These are phyloP conservation scores for Blastobotrys malaysiensis DNA, from an alignment of 1,139 yeast species.

Conservation along the genomic window DNA sequence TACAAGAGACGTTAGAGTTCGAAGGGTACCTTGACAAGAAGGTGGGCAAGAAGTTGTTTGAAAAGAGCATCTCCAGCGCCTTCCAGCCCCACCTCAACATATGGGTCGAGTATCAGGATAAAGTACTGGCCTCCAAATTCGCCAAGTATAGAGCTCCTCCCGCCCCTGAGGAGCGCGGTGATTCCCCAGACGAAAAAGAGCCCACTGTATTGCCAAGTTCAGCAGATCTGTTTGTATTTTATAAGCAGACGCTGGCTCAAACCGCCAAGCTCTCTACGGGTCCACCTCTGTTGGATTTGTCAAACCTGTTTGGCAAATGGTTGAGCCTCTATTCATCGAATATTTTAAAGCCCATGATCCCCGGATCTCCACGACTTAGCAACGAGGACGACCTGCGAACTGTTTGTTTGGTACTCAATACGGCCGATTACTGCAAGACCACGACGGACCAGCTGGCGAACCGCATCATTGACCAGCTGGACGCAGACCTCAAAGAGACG, in stretches of 20 bases:
- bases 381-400: conserved; percentile 58
- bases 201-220: conserved; percentile 74
- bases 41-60: conserved; percentile 29
- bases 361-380: conserved; percentile 33
- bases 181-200: conserved; percentile 38
- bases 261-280: conserved; percentile 71
- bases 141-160: conserved; percentile 32
- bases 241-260: conserved; percentile 68
- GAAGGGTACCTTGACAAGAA: conserved; percentile 60
- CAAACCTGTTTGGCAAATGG: conserved; percentile 62
- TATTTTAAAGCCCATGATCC: conserved; percentile 56
- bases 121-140: conserved; percentile 54
- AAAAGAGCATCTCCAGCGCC: conserved; percentile 57
- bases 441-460: conserved; percentile 76
- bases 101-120: conserved; percentile 88
- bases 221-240: conserved; percentile 75
- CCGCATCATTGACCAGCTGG: conserved; percentile 48
- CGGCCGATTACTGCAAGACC: conserved; percentile 81
- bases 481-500: conserved; percentile 35
- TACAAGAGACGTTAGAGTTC: conserved; percentile 68
- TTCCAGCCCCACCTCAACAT: conserved; percentile 79
- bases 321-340: conserved; percentile 58
- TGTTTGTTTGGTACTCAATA: conserved; percentile 69
- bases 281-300: conserved; percentile 56
- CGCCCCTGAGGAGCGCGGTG: conserved; percentile 32